Conservation (phyloP, 192 early-diverging fungal species). For the Backusella luteola region DNA sequence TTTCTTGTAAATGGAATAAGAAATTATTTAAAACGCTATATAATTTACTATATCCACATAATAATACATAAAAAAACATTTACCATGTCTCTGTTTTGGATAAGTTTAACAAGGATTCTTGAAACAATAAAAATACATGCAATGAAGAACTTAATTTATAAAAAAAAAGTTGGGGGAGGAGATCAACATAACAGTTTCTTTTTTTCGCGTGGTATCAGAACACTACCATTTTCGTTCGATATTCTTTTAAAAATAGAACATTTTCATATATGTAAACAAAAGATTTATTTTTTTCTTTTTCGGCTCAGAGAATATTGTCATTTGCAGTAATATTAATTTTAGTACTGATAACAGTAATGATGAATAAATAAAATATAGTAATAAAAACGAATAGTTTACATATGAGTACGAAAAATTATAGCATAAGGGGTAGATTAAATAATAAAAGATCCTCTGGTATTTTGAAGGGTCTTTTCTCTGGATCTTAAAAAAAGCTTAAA, state of each 20-base stretch:
- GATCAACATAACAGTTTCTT: neutral
- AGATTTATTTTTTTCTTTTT: neutral
- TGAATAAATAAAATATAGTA: too few species aligned
- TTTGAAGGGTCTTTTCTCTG: neutral
- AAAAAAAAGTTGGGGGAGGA: neutral
- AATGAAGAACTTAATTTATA: neutral
- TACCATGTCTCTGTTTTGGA: too few species aligned
- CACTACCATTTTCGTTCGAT: neutral
- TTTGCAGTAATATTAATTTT: too few species aligned
- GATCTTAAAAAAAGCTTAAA: neutral
- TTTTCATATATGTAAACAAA: neutral
- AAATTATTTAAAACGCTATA: neutral
- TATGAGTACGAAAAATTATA: neutral
- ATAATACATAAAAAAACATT: neutral
- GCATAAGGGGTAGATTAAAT: too few species aligned
- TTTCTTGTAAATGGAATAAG: neutral
- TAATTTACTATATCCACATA: neutral
- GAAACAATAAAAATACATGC: neutral
- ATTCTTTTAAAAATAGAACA: constrained; percentile 1
- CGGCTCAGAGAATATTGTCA: too few species aligned
- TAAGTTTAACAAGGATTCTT: neutral
- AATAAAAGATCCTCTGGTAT: too few species aligned
- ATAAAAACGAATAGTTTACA: neutral
- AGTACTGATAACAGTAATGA: too few species aligned
- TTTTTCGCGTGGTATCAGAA: neutral